phyloP scores from a whole-genome alignment of 1,284 basidiomycete genomes.

The Trametes sp. region DNA sequence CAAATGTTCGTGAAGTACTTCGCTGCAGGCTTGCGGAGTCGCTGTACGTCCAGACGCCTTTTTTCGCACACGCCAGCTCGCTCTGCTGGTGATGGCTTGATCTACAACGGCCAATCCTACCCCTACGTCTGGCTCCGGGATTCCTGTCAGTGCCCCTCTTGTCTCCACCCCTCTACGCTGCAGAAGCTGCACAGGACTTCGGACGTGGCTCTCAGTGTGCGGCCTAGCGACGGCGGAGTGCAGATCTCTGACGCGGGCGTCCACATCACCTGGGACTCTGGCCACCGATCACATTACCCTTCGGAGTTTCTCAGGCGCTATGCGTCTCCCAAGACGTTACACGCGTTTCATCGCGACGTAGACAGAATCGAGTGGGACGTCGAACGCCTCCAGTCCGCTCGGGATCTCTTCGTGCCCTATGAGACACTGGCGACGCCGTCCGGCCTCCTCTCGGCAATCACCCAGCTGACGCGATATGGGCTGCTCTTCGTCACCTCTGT shows the following conservation, averaged over 20 bases:
- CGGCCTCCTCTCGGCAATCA: slow-evolving; percentile 58
- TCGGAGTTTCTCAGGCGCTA: slow-evolving; percentile 56
- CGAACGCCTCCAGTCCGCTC: slow-evolving; percentile 43
- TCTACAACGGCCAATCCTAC: slow-evolving; percentile 34
- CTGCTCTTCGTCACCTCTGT: slow-evolving; percentile 66
- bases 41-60: neutral
- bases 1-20: too few relatives aligned
- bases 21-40: neutral
- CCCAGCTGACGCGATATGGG: slow-evolving; percentile 63
- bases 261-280: slow-evolving; percentile 63
- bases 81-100: neutral
- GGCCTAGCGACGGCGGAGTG: slow-evolving; percentile 51
- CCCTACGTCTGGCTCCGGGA: slow-evolving; percentile 60
- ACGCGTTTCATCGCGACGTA: slow-evolving; percentile 51
- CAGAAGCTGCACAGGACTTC: slow-evolving; percentile 77
- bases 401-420: slow-evolving; percentile 61
- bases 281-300: slow-evolving; percentile 63
- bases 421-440: slow-evolving; percentile 48
- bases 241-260: slow-evolving; percentile 50
- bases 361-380: slow-evolving; percentile 47
- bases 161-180: slow-evolving; percentile 61
- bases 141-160: slow-evolving; percentile 58
- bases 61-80: neutral
- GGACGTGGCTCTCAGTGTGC: slow-evolving; percentile 60
- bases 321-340: slow-evolving; percentile 36